Evolutionary conservation across 345 rosid species (phyloP), one percentile per base, ranked within the genome.

Genomic region (Populus alba): DNA sequence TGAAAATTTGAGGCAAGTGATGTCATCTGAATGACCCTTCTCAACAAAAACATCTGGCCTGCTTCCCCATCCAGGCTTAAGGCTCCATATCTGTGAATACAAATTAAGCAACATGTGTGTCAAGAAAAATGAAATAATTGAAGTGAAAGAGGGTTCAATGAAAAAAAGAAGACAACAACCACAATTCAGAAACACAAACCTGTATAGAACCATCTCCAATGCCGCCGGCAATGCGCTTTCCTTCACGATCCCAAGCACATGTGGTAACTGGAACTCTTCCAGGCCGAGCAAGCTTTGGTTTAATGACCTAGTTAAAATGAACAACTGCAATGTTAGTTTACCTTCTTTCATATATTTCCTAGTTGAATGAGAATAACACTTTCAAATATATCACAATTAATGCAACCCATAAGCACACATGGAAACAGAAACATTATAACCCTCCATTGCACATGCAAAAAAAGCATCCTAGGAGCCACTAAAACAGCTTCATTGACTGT

Each of bases 41-140:
- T 90, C 97, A 66, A 92, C 86, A 61, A 88, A 81, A 75, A 92
- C 75, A 81, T 96, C 97, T 1, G 99, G 99, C 85, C 99, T 87
- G 86, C 97, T 96, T 85, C 98, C 99, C 98, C 99, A 96, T 80
- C 98, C 99, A 0, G 97, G 94, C 87, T 96, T 92, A 72, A 91
- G 92, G 83, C 88, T 94, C 99, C 98, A 96, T 74, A 92, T 74
- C 99, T 95, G 85, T 68, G 23, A 25, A 29, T 45, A 12, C n/a
- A 39, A 63, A 77, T 29, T 13, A 27, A 33, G 68, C 25, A 17
- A 16, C n/a, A 41, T 2, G n/a, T 49, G 66, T 4, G 17, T 22
- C 22, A 71, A 31, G 8, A 35, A 62, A 72, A 38, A 15, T 10
- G 20, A n/a, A 76, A 66, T 66, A 73, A 4, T 17, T 67, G 22